Evolutionary conservation across 306 rosid genomes (phyloP).

Genomic region (Vigna nakashimae): DNA sequence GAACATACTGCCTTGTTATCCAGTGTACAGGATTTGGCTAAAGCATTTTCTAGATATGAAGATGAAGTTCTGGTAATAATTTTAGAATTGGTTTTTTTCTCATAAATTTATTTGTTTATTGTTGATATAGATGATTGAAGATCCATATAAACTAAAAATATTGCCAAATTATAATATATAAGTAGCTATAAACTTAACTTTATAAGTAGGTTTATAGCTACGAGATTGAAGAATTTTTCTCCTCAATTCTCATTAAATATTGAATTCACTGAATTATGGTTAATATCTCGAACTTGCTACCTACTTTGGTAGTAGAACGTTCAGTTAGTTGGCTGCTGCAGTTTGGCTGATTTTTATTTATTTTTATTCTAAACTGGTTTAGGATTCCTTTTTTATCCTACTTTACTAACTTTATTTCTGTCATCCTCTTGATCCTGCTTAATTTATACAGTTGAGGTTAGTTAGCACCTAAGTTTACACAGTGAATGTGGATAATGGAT

Average conservation of each 20-base stretch:
- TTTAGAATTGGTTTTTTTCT: too few species aligned
- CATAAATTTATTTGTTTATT: too few species aligned
- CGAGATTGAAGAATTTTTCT: neutral
- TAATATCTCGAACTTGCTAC: neutral
- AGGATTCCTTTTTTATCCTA: neutral
- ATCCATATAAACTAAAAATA: too few species aligned
- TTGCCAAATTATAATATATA: too few species aligned
- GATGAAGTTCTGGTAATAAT: too few species aligned
- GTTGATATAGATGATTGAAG: too few species aligned
- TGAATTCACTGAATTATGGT: slow-evolving; percentile 3
- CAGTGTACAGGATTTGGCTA: too few species aligned
- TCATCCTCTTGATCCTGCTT: slow-evolving; percentile 32
- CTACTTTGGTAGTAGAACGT: slow-evolving; percentile 2
- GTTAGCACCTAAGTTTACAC: slow-evolving; percentile 39
- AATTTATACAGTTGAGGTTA: slow-evolving; percentile 53
- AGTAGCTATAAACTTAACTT: too few species aligned
- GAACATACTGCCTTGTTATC: too few species aligned
- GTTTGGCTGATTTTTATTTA: neutral
- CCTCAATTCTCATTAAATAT: neutral
- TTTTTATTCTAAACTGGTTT: slow-evolving; percentile 3
- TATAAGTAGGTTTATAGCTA: too few species aligned
- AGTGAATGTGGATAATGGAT: slow-evolving; percentile 63
- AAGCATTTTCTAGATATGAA: too few species aligned
- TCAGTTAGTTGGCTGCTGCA: neutral
- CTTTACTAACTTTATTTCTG: slow-evolving; percentile 37